phyloP scores from a whole-genome alignment of 2,329 filamentous ascomycete genomes.

The Colletotrichum costaricense region DNA sequence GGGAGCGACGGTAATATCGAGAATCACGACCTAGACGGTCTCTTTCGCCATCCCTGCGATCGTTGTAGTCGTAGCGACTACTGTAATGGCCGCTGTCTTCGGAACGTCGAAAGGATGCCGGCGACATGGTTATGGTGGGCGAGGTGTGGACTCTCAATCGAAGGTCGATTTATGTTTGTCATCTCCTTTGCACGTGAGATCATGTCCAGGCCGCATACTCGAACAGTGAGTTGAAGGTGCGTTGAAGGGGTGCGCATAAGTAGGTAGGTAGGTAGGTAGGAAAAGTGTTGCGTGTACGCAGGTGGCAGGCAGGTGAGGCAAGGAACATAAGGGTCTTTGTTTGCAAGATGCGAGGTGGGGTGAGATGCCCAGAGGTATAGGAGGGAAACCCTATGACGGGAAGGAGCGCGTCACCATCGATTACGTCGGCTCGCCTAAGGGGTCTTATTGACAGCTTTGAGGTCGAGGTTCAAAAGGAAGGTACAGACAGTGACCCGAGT shows the following conservation, averaged over 20 bases:
- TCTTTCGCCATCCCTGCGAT: conserved; percentile 30
- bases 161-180: background rate
- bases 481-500: background rate
- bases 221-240: background rate
- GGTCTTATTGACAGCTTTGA: background rate
- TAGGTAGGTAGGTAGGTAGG: too few species aligned
- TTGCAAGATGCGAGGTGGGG: background rate
- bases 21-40: conserved; percentile 17
- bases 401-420: background rate
- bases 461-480: background rate
- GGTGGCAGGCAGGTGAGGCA: background rate
- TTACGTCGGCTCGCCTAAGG: background rate
- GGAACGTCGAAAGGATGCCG: background rate
- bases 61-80: background rate
- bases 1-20: background rate
- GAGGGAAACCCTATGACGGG: background rate
- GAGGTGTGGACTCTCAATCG: background rate
- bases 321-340: background rate
- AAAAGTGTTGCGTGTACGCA: background rate
- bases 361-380: background rate
- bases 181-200: background rate
- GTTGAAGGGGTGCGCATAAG: background rate
- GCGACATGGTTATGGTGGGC: background rate
- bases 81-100: conserved; percentile 27
- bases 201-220: background rate